Conservation (phyloP, 768 basidiomycete species). For the Rhizopogon vesiculosus region DNA sequence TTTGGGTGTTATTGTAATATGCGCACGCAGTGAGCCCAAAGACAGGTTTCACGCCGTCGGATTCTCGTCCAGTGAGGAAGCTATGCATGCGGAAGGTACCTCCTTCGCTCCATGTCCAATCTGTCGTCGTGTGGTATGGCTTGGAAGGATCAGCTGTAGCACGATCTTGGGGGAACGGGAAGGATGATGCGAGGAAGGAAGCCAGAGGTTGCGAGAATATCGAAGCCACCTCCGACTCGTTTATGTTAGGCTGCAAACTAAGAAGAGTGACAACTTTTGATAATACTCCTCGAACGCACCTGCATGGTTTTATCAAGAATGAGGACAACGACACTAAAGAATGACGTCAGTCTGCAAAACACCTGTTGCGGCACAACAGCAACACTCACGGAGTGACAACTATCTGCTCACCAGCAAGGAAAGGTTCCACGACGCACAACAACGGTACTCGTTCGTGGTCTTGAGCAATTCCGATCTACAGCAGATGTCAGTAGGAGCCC, state of each 20-base stretch:
- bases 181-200: constrained; percentile 60
- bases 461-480: constrained; percentile 76
- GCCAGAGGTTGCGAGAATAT: constrained; percentile 84
- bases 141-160: constrained; percentile 42
- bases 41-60: constrained; percentile 82
- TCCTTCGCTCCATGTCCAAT: constrained; percentile 42
- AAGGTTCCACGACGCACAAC: constrained; percentile 76
- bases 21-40: constrained; percentile 79
- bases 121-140: constrained; percentile 62
- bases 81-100: constrained; percentile 52
- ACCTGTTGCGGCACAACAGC: background rate
- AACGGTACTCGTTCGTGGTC: constrained; percentile 68
- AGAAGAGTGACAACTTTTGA: background rate
- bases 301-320: constrained; percentile 74
- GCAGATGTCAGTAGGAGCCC: background rate
- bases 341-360: background rate
- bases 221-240: constrained; percentile 69
- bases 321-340: constrained; percentile 72
- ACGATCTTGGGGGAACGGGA: constrained; percentile 53
- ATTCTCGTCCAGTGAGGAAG: constrained; percentile 85
- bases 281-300: constrained; percentile 32
- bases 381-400: constrained; percentile 79
- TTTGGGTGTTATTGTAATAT: background rate
- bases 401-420: constrained; percentile 63
- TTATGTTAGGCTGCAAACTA: constrained; percentile 64